Evolutionary conservation across 768 basidiomycete genomes (phyloP).

Genomic region (Hericium alpestre): DNA sequence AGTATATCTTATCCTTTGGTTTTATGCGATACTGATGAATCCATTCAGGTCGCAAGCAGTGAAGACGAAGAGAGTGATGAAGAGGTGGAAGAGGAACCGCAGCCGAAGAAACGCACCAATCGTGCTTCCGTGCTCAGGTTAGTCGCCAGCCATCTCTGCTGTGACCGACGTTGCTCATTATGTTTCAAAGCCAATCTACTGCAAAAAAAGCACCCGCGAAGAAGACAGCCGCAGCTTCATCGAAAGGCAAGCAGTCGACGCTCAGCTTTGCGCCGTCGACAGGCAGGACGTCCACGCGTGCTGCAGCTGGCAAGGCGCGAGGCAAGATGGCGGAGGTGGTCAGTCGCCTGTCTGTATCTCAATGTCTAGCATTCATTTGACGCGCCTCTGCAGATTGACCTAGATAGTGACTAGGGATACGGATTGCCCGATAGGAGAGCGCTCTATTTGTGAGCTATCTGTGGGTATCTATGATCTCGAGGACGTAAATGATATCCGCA

Average conservation of each 20-base stretch:
- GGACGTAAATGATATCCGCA: no score
- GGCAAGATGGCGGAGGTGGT: constrained; percentile 45
- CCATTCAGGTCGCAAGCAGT: constrained; percentile 39
- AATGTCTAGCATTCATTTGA: neutral
- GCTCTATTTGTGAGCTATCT: no score
- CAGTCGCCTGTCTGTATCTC: constrained; percentile 13
- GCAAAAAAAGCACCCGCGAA: constrained; percentile 47
- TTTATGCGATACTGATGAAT: neutral
- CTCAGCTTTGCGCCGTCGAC: constrained; percentile 47
- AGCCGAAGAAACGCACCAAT: constrained; percentile 46
- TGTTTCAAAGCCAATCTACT: constrained; percentile 20
- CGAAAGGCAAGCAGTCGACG: constrained; percentile 38
- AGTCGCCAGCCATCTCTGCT: no score
- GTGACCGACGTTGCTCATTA: no score
- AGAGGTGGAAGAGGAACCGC: constrained; percentile 37
- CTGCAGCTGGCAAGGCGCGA: constrained; percentile 63
- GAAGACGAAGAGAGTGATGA: constrained; percentile 48
- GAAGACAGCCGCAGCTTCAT: constrained; percentile 27
- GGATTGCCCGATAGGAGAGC: no score
- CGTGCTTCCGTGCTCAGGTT: constrained; percentile 60
- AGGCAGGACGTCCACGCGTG: constrained; percentile 41
- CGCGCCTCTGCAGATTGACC: constrained; percentile 9
- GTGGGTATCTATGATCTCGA: no score
- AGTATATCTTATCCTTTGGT: no score
- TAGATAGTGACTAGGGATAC: constrained; percentile 13